Base-by-base conservation (phyloP, 2,329 filamentous ascomycete species). In the Fusarium nurragi region DNA sequence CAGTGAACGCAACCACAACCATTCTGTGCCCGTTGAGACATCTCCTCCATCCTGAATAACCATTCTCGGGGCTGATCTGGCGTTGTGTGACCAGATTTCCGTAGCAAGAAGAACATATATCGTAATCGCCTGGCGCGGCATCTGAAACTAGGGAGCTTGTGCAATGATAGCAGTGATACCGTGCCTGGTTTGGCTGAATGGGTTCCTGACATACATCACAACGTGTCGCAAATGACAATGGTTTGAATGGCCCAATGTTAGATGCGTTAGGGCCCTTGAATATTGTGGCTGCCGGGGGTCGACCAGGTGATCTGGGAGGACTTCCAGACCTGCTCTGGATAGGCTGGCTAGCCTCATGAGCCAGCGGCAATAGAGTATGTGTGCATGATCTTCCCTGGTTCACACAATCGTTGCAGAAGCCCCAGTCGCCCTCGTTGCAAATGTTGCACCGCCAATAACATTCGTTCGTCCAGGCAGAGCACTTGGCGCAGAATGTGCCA, bases 361-460 rank as follows among this genome's bases (percentile, higher is more conserved):
- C 86, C 40, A 97, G 80, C 0, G 94, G 92, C 1, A 97, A 80
- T 1, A 98, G 82, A 8, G 90, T 84, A 73, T 98, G 94, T 0
- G 89, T 91, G 77, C 94, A 98, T 59, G 88, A 90, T 59, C 84
- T 84, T 16, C 92, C 93, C 75, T 90, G 88, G 58, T 94, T 94
- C 26, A 97, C 92, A 67, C 94, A 98, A 60, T 84, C 80, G 70
- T 94, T 93, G 78, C 94, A 98, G 74, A 92, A 97, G 0, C 94
- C 94, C 94, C 94, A 98, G 73, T 96, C 94, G 6, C 93, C 94
- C 63, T 95, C 88, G 70, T 97, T 97, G 78, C 94, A 98, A 23
- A 84, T 76, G 58, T 90, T 87, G 75, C 94, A 98, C 63, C 91
- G 89, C 94, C 94, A 98, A 77, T 92, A 97, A 77, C 92, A 95